Evolutionary conservation across 768 basidiomycete genomes (phyloP).

Genomic region (Rhodosporidiobolus odoratus): DNA sequence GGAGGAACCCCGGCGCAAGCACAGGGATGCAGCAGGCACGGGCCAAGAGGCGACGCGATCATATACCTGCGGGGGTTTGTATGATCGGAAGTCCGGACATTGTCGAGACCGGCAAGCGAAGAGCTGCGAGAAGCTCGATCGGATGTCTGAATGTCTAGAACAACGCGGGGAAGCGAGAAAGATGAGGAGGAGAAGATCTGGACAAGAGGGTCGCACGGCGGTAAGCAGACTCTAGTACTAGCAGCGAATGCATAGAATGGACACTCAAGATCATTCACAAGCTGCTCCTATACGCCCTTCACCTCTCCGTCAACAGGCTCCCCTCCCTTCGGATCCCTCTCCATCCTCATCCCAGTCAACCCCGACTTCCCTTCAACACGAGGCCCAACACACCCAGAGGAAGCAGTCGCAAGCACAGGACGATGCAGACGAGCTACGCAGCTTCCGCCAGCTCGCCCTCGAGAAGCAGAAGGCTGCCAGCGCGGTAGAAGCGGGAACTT

Average conservation of each 20-base stretch:
- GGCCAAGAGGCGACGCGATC: neutral
- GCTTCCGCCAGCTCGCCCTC: constrained; percentile 17
- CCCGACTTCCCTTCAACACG: neutral
- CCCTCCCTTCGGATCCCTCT: constrained; percentile 5
- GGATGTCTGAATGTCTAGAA: too few species aligned
- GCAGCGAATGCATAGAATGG: neutral
- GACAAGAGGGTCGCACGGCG: neutral
- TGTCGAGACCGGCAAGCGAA: too few species aligned
- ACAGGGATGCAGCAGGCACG: neutral
- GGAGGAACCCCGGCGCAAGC: too few species aligned
- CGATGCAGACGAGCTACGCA: constrained; percentile 16
- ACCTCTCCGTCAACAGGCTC: neutral
- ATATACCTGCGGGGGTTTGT: too few species aligned
- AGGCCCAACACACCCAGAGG: neutral
- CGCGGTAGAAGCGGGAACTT: neutral
- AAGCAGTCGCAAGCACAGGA: neutral
- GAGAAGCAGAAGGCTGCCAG: constrained; percentile 6
- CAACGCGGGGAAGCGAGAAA: constrained; percentile 1
- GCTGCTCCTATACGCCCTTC: neutral
- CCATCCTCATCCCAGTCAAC: neutral
- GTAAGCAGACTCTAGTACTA: too few species aligned
- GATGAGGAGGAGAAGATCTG: neutral
- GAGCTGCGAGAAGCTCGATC: neutral
- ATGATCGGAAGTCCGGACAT: neutral
- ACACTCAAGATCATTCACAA: neutral